Conservation (phyloP, 2,329 filamentous ascomycete species). For the Clonostachys byssicola region DNA sequence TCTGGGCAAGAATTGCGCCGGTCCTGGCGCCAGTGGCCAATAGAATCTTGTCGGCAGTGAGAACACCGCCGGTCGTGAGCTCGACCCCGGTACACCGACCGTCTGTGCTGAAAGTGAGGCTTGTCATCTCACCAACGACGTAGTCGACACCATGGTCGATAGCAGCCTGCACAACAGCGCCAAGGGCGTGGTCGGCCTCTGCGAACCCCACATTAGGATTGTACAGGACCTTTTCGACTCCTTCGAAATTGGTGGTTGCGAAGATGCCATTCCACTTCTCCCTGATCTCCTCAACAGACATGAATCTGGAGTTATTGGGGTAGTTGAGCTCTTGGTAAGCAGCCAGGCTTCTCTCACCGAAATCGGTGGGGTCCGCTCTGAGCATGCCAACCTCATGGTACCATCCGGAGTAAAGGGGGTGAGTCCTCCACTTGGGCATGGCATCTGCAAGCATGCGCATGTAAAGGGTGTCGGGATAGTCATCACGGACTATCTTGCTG, state of each 20-base stretch:
- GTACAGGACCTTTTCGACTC: conserved; percentile 48
- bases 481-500: conserved; percentile 38
- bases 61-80: conserved; percentile 36
- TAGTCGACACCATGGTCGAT: conserved; percentile 52
- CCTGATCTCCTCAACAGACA: conserved; percentile 47
- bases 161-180: conserved; percentile 46
- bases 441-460: conserved; percentile 32
- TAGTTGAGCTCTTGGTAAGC: conserved; percentile 28
- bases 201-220: conserved; percentile 58
- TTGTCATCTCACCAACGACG: conserved; percentile 41
- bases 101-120: conserved; percentile 37
- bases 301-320: conserved; percentile 28
- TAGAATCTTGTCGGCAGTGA: conserved; percentile 47
- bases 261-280: conserved; percentile 53
- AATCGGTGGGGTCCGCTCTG: conserved; percentile 29
- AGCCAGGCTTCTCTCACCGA: conserved; percentile 37
- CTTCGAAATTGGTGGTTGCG: conserved; percentile 50
- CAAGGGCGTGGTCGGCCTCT: conserved; percentile 51
- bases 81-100: conserved; percentile 44
- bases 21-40: conserved; percentile 55
- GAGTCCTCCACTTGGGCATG: conserved; percentile 31
- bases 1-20: conserved; percentile 45
- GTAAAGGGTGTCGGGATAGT: conserved; percentile 32
- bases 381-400: conserved; percentile 58
- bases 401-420: conserved; percentile 44